These are phyloP conservation scores for Piper longum DNA, from an alignment of 164 flowering plant genomes.

Conservation along the genomic window DNA sequence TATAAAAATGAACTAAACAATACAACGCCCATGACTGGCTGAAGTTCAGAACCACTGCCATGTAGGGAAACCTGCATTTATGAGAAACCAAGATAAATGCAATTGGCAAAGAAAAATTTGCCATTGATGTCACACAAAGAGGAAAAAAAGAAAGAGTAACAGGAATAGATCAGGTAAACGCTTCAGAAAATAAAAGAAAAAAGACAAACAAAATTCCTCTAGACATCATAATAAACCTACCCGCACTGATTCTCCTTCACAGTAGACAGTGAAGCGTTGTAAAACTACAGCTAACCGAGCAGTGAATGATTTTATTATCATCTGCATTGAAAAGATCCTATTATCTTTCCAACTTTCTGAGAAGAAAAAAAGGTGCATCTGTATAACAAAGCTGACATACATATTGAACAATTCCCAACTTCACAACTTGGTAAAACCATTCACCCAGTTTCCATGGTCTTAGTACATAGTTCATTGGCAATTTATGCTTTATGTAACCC, in stretches of 20 bases:
- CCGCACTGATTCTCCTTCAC: slow-evolving; percentile 98
- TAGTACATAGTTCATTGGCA: slow-evolving; percentile 70
- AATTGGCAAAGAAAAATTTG: not conserved
- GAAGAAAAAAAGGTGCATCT: not conserved
- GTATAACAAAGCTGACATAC: slow-evolving; percentile 34
- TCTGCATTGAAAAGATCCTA: slow-evolving; percentile 29
- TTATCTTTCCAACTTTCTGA: too few species aligned
- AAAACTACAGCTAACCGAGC: slow-evolving; percentile 74
- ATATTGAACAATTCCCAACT: slow-evolving; percentile 93
- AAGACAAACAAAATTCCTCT: too few species aligned
- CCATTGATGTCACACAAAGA: not conserved
- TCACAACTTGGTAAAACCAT: slow-evolving; percentile 85
- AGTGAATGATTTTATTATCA: slow-evolving; percentile 67
- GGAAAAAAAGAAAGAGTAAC: slow-evolving; percentile 8
- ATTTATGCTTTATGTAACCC: slow-evolving; percentile 72
- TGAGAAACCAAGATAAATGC: not conserved
- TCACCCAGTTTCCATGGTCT: slow-evolving; percentile 85
- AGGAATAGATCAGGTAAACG: not conserved
- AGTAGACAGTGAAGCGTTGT: slow-evolving; percentile 74
- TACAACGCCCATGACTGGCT: slow-evolving; percentile 98
- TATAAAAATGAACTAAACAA: slow-evolving; percentile 85
- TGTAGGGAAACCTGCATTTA: slow-evolving; percentile 69
- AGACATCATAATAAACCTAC: slow-evolving; percentile 26
- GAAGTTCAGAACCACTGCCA: slow-evolving; percentile 90
- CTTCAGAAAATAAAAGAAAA: not conserved